Percentiles rank a stretch among this genome's conserved stretches.
Conservation (phyloP, 139 green algal genomes). For the Chlamydomonas urium region DNA sequence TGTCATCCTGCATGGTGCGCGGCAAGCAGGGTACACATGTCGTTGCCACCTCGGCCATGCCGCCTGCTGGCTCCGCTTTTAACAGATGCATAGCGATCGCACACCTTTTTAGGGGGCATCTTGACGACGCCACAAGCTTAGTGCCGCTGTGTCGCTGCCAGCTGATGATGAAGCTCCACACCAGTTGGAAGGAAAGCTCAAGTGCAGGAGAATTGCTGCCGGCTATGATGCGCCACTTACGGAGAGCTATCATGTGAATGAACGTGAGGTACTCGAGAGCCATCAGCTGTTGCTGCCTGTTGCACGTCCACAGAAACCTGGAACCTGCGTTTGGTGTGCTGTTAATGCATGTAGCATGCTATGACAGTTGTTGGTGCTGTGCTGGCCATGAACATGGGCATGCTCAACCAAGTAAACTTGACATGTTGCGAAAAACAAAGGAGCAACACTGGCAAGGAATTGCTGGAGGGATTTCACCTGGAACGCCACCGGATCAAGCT, state of each 20-base stretch:
- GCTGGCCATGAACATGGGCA: too few species aligned
- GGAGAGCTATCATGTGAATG: too few species aligned
- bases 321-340: too few species aligned
- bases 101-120: constrained; percentile 49
- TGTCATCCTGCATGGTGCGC: constrained; percentile 14
- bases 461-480: too few species aligned
- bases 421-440: too few species aligned
- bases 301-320: too few species aligned
- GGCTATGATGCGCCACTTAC: not conserved
- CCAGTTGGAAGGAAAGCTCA: not conserved
- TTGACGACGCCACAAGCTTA: not conserved
- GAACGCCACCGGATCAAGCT: too few species aligned
- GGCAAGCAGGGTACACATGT: not conserved
- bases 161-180: not conserved
- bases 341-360: too few species aligned
- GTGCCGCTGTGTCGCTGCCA: not conserved
- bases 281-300: not conserved
- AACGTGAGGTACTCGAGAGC: too few species aligned
- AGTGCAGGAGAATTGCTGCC: not conserved
- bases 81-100: not conserved
- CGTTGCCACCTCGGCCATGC: not conserved
- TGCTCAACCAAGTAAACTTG: too few species aligned
- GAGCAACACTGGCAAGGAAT: too few species aligned
- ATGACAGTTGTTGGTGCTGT: too few species aligned
- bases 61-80: not conserved